Conservation (phyloP, 2,329 filamentous ascomycete species). For the Stagonosporopsis vannaccii region DNA sequence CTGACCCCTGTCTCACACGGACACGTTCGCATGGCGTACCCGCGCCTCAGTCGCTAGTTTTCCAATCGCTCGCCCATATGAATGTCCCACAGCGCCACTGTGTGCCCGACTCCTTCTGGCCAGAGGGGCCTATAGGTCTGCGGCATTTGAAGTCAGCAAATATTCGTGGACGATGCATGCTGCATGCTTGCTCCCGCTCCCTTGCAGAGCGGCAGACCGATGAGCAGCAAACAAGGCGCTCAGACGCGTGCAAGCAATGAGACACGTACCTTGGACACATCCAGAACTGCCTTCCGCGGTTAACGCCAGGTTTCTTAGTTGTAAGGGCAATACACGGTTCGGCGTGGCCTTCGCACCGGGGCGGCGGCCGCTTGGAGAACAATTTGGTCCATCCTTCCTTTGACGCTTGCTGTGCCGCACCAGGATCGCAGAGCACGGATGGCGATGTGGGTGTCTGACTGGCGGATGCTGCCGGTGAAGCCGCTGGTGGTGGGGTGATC, state of each 20-base stretch:
- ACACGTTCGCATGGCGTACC: constrained; percentile 15
- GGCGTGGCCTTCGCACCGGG: constrained; percentile 81
- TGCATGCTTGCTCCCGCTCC: not conserved
- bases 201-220: constrained; percentile 14
- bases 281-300: constrained; percentile 73
- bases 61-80: constrained; percentile 72
- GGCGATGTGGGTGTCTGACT: constrained; percentile 5
- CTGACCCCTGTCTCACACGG: not conserved
- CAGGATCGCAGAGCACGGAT: constrained; percentile 32
- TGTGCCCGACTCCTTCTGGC: constrained; percentile 81
- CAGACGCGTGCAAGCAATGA: not conserved
- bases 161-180: not conserved
- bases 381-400: constrained; percentile 89
- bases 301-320: constrained; percentile 89
- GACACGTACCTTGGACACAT: constrained; percentile 67
- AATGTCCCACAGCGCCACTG: constrained; percentile 91
- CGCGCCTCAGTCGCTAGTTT: constrained; percentile 33
- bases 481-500: constrained; percentile 8
- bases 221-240: not conserved
- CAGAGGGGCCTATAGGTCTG: constrained; percentile 82
- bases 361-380: constrained; percentile 75
- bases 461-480: constrained; percentile 7
- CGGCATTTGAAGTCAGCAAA: constrained; percentile 5
- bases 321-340: constrained; percentile 84
- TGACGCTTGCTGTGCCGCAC: constrained; percentile 62